Conservation (phyloP, 2,329 filamentous ascomycete species). For the Calonectria pauciramosa region DNA sequence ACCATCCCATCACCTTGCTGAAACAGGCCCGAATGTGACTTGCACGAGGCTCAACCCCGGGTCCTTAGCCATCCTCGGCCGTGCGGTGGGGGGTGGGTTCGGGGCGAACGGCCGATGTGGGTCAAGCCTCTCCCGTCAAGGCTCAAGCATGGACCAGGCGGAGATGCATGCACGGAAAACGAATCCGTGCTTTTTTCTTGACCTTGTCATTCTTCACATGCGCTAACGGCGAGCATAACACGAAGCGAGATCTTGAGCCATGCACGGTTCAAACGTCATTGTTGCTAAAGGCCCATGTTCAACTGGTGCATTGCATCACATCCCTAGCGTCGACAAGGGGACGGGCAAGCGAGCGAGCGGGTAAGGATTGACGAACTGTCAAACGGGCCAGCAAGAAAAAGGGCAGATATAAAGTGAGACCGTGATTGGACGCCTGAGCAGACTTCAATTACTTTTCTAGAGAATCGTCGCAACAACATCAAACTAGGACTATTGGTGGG, state of each 20-base stretch:
- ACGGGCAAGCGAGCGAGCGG: neutral
- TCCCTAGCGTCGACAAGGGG: neutral
- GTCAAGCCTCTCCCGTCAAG: neutral
- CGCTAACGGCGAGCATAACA: neutral
- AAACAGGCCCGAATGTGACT: neutral
- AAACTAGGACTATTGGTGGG: slow-evolving; percentile 44
- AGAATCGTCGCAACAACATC: slow-evolving; percentile 23
- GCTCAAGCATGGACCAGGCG: neutral
- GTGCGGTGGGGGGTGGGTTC: slow-evolving; percentile 5
- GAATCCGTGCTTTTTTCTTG: neutral
- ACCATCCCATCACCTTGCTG: neutral
- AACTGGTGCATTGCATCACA: neutral
- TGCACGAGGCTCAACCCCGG: neutral
- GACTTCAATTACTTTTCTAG: slow-evolving; percentile 26
- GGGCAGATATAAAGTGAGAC: neutral
- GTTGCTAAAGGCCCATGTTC: neutral
- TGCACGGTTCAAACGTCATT: neutral
- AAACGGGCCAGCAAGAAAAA: too few relatives aligned
- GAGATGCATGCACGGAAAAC: neutral
- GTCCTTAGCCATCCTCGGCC: neutral
- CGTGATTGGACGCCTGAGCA: slow-evolving; percentile 19
- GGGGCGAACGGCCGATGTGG: slow-evolving; percentile 21
- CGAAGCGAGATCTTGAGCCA: neutral
- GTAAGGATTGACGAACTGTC: neutral
- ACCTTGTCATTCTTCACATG: neutral